These are phyloP conservation scores for Trichophyton schoenleinii DNA, from an alignment of 2,329 filamentous ascomycete genomes.

Conservation along the genomic window DNA sequence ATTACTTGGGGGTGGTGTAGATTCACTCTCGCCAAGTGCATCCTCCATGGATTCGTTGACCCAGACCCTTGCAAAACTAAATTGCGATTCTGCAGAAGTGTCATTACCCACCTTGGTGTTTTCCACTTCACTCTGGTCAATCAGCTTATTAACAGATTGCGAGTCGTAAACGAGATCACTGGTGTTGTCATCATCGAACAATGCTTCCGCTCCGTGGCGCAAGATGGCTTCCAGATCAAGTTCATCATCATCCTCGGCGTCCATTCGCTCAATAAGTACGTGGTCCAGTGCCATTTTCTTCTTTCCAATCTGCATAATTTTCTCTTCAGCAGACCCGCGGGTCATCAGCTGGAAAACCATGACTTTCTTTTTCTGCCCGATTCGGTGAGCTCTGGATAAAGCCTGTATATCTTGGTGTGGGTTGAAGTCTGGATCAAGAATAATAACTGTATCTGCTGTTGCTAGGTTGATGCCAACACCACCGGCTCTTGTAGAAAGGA, in stretches of 20 bases:
- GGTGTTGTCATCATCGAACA: conserved; percentile 63
- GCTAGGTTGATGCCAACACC: conserved; percentile 96
- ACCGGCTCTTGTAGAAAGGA: conserved; percentile 85
- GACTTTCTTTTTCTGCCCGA: conserved; percentile 92
- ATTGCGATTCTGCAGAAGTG: conserved; percentile 60
- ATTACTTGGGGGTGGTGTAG: conserved; percentile 46
- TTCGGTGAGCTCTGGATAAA: conserved; percentile 83
- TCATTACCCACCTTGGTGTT: conserved; percentile 54
- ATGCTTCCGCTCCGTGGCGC: conserved; percentile 69
- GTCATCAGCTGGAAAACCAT: conserved; percentile 93
- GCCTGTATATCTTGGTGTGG: conserved; percentile 97
- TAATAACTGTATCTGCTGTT: conserved; percentile 94
- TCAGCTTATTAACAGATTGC: conserved; percentile 69
- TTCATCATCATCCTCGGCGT: conserved; percentile 63
- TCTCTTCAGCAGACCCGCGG: conserved; percentile 77
- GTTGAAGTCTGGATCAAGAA: conserved; percentile 93
- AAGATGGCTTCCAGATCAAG: conserved; percentile 79
- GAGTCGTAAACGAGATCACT: conserved; percentile 70
- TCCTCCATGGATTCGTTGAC: conserved; percentile 67
- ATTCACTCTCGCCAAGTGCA: conserved; percentile 42
- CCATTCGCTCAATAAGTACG: conserved; percentile 84
- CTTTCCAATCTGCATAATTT: conserved; percentile 88
- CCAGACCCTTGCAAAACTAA: conserved; percentile 86
- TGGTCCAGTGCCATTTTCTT: conserved; percentile 96
- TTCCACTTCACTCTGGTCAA: conserved; percentile 77